Evolutionary conservation across 228 moss, liverwort and hornwort genomes (phyloP), one percentile per base, ranked within the genome.

Genomic region (Sphagnum magellanicum): DNA sequence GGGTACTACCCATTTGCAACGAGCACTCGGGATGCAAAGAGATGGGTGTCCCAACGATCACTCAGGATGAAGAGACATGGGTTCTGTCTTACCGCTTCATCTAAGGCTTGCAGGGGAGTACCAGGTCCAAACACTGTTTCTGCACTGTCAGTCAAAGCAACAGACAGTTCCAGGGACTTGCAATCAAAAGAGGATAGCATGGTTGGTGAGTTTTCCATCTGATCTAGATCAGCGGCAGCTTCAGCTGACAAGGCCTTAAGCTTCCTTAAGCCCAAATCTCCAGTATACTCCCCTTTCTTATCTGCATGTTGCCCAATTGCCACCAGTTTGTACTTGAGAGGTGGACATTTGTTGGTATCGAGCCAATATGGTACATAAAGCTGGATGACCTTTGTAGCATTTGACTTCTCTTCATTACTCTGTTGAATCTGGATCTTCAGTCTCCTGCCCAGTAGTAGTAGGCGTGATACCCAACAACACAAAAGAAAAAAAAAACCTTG

Each of bases 331-430:
- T 87, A 91, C 51, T 78, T 91, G 50, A 93, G 70, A 52, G 81
- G 59, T 52, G 90, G 91, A 66, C 97, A 98, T 70, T 84, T 84
- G 50, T 70, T 53, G 65, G 85, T 88, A 72, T 98, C 91, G 67
- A 98, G 65, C 97, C 97, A 98, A 76, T 93, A 98, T 12, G 90
- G 90, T 15, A 91, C 90, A 68, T 89, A 93, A 51, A 98, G 82
- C 72, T 82, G 88, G 48, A 98, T 76, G 50, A 98, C 81, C 79
- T 87, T 93, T 50, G 88, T 85, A 32, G 97, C 92, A 63, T 87
- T 68, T 61, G 87, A 93, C 64, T 80, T 86, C 75, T 86, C 90
- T 53, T 87, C 91, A 63, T 82, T 68, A 61, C 83, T 86, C 57
- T 89, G 81, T 15, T 98, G 90, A 73, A 98, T 90, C 75, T 91